These are phyloP conservation scores for Rhizopogon vesiculosus DNA, from an alignment of 768 basidiomycete genomes.

Conservation along the genomic window DNA sequence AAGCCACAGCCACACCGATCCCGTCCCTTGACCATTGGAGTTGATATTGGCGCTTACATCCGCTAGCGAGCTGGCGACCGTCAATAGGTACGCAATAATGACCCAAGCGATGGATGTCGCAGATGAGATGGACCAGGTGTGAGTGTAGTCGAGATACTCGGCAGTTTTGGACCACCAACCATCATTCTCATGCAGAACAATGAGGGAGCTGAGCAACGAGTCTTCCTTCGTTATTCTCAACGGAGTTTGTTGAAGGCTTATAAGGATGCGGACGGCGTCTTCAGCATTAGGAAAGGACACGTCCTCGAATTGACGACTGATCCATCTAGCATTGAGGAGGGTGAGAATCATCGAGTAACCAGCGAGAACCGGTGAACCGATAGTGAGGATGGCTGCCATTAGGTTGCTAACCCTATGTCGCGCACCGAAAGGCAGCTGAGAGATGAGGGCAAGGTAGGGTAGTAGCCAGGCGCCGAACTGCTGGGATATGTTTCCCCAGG, in stretches of 20 bases:
- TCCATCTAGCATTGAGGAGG: conserved; percentile 40
- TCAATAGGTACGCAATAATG: conserved; percentile 37
- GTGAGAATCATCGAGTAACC: conserved; percentile 44
- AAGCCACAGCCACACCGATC: conserved; percentile 42
- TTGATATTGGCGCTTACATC: conserved; percentile 17
- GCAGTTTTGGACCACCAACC: conserved; percentile 35
- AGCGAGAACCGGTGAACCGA: conserved; percentile 42
- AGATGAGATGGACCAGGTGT: conserved; percentile 37
- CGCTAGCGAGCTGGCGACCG: conserved; percentile 26
- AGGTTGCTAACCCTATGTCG: conserved; percentile 36
- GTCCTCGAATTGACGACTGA: conserved; percentile 26
- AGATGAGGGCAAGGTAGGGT: conserved; percentile 46
- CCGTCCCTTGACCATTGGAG: conserved; percentile 33
- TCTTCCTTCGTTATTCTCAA: conserved; percentile 24
- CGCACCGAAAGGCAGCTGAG: conserved; percentile 44
- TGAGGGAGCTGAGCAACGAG: conserved; percentile 33
- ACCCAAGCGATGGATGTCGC: conserved; percentile 40
- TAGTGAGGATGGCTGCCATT: conserved; percentile 36
- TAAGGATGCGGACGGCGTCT: conserved; percentile 29
- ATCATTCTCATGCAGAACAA: conserved; percentile 38
- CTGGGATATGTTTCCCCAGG: conserved; percentile 22
- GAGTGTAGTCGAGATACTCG: conserved; percentile 30
- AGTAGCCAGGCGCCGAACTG: conserved; percentile 42
- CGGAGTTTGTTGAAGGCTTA: conserved; percentile 38
- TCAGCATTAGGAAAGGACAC: conserved; percentile 20